Evolutionary conservation across 2,329 filamentous ascomycete species (phyloP).

Genomic region (Talaromyces rugulosus): DNA sequence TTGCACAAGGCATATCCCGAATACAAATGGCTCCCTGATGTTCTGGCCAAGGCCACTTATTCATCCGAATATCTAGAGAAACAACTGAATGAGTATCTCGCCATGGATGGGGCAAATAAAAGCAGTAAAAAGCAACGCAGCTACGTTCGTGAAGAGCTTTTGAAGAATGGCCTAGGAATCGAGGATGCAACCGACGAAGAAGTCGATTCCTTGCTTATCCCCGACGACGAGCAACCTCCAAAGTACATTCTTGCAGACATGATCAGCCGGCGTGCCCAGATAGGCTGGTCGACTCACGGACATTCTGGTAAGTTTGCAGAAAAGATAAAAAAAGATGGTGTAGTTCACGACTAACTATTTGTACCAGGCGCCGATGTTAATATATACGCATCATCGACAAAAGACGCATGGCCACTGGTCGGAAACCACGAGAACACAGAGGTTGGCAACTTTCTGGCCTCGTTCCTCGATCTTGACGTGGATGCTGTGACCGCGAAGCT

Average conservation of each 20-base stretch:
- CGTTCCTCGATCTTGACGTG: slow-evolving; percentile 77
- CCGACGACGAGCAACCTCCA: slow-evolving; percentile 50
- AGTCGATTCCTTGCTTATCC: slow-evolving; percentile 60
- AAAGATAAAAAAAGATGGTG: neutral
- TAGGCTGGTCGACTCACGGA: slow-evolving; percentile 92
- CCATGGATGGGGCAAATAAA: slow-evolving; percentile 29
- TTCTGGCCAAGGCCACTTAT: slow-evolving; percentile 74
- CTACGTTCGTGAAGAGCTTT: slow-evolving; percentile 66
- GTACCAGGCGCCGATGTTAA: slow-evolving; percentile 80
- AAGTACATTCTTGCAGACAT: slow-evolving; percentile 72
- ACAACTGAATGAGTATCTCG: slow-evolving; percentile 60
- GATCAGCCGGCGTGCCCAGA: slow-evolving; percentile 78
- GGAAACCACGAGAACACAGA: slow-evolving; percentile 97
- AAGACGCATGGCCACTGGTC: slow-evolving; percentile 58
- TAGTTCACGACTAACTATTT: slow-evolving; percentile 9
- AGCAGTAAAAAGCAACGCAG: slow-evolving; percentile 46
- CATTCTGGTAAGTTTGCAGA: slow-evolving; percentile 55
- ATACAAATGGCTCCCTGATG: slow-evolving; percentile 76
- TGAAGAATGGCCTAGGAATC: slow-evolving; percentile 71
- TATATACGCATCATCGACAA: slow-evolving; percentile 76
- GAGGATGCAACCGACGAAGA: slow-evolving; percentile 68
- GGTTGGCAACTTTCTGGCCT: slow-evolving; percentile 73
- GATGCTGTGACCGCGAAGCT: slow-evolving; percentile 73
- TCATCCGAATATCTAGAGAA: slow-evolving; percentile 66
- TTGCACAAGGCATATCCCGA: slow-evolving; percentile 59